A percentile compares a stretch with the other conserved stretches of the same genome.
Conservation (phyloP, 2,329 filamentous ascomycete genomes). For the Pezicula rhizophila region DNA sequence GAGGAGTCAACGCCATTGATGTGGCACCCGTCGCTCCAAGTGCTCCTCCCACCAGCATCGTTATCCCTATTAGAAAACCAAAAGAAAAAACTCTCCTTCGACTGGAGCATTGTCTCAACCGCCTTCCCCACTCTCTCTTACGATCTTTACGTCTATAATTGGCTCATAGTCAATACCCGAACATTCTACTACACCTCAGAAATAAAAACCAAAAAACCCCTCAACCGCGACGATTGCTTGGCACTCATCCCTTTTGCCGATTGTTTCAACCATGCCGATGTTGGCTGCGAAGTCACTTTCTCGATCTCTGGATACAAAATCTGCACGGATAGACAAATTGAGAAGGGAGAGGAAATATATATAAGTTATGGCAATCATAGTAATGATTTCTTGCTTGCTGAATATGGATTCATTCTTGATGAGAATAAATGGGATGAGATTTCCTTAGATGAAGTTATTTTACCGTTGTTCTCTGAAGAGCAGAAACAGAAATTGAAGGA, state of each 20-base stretch:
- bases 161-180: conserved; percentile 56
- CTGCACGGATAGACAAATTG: conserved; percentile 43
- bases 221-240: conserved; percentile 51
- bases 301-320: conserved; percentile 47
- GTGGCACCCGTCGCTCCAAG: conserved; percentile 39
- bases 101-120: conserved; percentile 39
- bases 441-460: conserved; percentile 21
- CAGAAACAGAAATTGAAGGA: conserved; percentile 37
- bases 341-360: conserved; percentile 56
- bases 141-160: conserved; percentile 43
- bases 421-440: conserved; percentile 25
- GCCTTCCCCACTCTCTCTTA: conserved; percentile 33
- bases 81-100: conserved; percentile 40
- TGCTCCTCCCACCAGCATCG: conserved; percentile 39
- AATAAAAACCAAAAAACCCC: conserved; percentile 32
- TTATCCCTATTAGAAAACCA: conserved; percentile 48
- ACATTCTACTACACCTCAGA: conserved; percentile 48
- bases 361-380: conserved; percentile 65
- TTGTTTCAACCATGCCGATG: conserved; percentile 56
- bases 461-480: conserved; percentile 15
- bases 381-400: conserved; percentile 66
- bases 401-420: conserved; percentile 42
- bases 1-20: conserved; percentile 48
- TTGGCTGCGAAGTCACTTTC: conserved; percentile 47
- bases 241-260: conserved; percentile 68